Conservation (phyloP, 768 basidiomycete species). For the Leccinum fibrillosum region DNA sequence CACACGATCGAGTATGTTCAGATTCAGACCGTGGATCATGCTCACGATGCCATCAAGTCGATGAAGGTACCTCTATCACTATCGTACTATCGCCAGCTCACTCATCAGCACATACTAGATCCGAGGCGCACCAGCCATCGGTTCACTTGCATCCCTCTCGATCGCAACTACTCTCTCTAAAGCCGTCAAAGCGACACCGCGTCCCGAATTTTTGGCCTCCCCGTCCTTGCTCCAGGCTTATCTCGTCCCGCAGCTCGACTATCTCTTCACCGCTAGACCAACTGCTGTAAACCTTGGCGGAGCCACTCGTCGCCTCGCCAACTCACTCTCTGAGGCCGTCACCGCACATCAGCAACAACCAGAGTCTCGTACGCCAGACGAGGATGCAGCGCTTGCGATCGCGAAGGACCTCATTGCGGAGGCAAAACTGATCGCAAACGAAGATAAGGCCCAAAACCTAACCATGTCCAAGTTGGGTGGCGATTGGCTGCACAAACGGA, state of each 20-base stretch:
- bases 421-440: constrained; percentile 71
- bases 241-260: constrained; percentile 59
- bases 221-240: constrained; percentile 49
- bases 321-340: constrained; percentile 35
- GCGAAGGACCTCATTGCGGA: constrained; percentile 66
- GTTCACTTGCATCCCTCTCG: constrained; percentile 82
- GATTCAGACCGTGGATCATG: constrained; percentile 74
- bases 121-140: constrained; percentile 94
- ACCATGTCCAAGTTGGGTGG: constrained; percentile 83
- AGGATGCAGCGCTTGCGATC: constrained; percentile 42
- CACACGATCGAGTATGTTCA: constrained; percentile 64
- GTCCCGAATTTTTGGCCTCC: constrained; percentile 56
- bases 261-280: constrained; percentile 84
- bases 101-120: constrained; percentile 44
- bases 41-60: constrained; percentile 90
- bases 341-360: constrained; percentile 15
- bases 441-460: constrained; percentile 86
- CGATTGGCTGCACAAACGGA: constrained; percentile 67
- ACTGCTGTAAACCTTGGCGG: constrained; percentile 95
- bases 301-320: constrained; percentile 70
- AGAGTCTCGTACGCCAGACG: constrained; percentile 9
- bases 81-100: neutral
- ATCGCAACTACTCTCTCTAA: constrained; percentile 62
- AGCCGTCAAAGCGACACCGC: constrained; percentile 43
- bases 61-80: constrained; percentile 68